Base-by-base conservation (phyloP, 345 rosid species). In the Heritiera fomes region DNA sequence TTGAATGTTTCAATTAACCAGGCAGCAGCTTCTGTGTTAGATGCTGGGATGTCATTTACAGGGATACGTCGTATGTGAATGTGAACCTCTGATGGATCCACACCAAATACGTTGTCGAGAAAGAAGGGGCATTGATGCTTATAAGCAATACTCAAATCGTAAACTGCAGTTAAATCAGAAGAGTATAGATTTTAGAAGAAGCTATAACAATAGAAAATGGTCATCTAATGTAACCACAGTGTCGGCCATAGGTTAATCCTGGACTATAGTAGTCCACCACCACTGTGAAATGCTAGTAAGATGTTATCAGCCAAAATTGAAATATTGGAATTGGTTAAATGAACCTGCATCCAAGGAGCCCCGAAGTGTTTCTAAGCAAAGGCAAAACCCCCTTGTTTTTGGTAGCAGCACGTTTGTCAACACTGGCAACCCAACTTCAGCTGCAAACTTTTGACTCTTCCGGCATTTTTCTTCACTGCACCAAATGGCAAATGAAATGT, bases 81-180 rank as follows among this genome's bases (percentile, higher is more conserved):
- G 80, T 93, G 98, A 75, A 91, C 98, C 88, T 90, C 93, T 40
- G 93, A 89, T 34, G 98, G 94, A 87, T 86, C 92, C 52, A 91
- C 83, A 6, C 98, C 97, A 15, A 93, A 93, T 52, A 89, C 93
- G 63, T 90, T 93, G 89, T 93, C 94, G 87, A 93, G 6, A 80
- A 93, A 91, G 78, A 87, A 83, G 66, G 98, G 97, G 75, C 88
- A 85, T 10, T 83, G 87, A 75, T 86, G 85, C 86, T 90, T 93
- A 81, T 93, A 93, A 1, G 94, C 91, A 10, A 93, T 93, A 15
- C 72, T 90, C 84, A 93, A 71, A 84, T 93, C 98, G 77, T 91
- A 93, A 62, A 90, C 97, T 90, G 97, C 93, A 89, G 71, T 75
- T 71, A 17, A 8, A 61, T 28, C 56, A 71, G 77, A 72, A 53